Base-by-base conservation (phyloP, 257 asterid genomes). In the Avicennia marina region DNA sequence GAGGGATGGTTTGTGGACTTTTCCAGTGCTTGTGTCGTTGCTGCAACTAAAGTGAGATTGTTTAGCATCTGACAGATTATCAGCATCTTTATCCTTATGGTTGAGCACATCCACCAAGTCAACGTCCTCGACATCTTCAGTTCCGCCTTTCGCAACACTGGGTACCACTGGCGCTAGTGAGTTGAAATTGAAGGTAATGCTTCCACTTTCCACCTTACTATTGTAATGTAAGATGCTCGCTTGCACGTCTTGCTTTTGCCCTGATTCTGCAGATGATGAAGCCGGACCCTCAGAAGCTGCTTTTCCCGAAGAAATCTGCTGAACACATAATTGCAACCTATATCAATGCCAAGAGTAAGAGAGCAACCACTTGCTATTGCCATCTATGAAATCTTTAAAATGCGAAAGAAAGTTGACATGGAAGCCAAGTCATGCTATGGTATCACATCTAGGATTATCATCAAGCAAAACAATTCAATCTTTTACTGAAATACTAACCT, bases 271-370 rank as follows among this genome's bases (percentile, higher is more conserved):
- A n/a, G n/a, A n/a, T n/a, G n/a, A n/a, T n/a, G 67, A 60, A 15
- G 54, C 25, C 22, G 56, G 69, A 41, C 60, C 58, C 49, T 64
- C 70, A 13, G 69, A 57, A 56, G 65, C 64, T 15, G 53, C 58
- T 58, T 74, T 65, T 31, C 65, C 68, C 7, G 64, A 47, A 45
- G 79, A 66, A 42, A 66, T 54, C 84, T 84, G 78, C 70, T 41
- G 56, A 34, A 24, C 33, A 60, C 24, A 45, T 29, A 60, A 65
- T 48, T 10, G 20, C 22, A 36, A 60, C 53, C 49, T 19, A 57
- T 27, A 48, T 74, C 21, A 67, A 42, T 34, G 38, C 55, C 56
- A 10, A 49, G 25, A 43, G 12, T 20, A 54, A 15, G 12, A 20
- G 32, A 19, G 55, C 11, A 11, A 63, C 43, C 34, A 22, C 27